Evolutionary conservation across 2,329 filamentous ascomycete species (phyloP), one percentile per base, ranked within the genome.

Genomic region (Xylaria digitata): DNA sequence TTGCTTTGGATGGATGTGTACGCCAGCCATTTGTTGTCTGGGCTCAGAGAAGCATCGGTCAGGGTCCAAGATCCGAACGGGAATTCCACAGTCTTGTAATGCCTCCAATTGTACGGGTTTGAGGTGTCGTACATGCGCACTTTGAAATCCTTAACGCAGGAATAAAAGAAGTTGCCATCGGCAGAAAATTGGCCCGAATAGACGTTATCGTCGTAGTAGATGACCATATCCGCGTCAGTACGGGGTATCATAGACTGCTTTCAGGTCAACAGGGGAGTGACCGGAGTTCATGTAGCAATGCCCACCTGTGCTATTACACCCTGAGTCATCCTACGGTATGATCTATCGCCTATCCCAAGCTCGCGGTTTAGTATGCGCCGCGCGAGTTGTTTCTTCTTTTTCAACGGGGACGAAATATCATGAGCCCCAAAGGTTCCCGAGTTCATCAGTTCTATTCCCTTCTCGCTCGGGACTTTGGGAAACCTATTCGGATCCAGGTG

Each of bases 91-190:
- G 92, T 95, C 81, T 95, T 98, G 84, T 97, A 97, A 78, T 97
- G 94, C 77, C 91, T 91, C 96, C 96, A 99, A 71, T 94, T 87
- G 79, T 96, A 97, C 0, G 95, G 94, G 73, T 97, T 97, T 1
- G 92, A 94, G 0, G 96, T 98, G 78, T 98, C 95, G 80, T 98
- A 99, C 92, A 99, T 94, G 60, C 94, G 91, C 9, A 99, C 94
- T 72, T 89, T 91, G 81, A 97, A 97, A 79, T 98, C 94, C 79
- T 97, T 93, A 9, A 91, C 92, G 75, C 92, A 96, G 6, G 91
- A 90, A 77, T 95, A 98, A 82, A 97, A 98, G 82, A 98, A 98
- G 79, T 97, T 97, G 30, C 96, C 96, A 74, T 99, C 96, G 71
- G 96, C 92, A 0, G 93, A 97, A 78, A 98, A 99, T 77, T 98